A percentile compares a stretch with the other conserved stretches of the same genome.
These are phyloP conservation scores for Aspergillus ochraceus DNA, from an alignment of 2,329 filamentous ascomycete species.

Conservation along the genomic window DNA sequence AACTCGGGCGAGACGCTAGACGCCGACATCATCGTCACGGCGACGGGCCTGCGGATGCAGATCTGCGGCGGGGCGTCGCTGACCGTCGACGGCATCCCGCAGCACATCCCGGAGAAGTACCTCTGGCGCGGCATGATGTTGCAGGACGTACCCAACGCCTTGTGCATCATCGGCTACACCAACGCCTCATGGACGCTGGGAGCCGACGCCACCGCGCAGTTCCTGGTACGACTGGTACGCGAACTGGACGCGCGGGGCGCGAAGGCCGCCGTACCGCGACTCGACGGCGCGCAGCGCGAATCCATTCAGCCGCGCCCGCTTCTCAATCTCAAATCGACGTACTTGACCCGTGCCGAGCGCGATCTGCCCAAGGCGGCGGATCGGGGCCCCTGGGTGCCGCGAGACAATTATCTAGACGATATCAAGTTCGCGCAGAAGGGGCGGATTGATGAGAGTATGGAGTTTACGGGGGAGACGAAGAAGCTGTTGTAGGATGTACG, in stretches of 20 bases:
- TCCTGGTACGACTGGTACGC: constrained; percentile 40
- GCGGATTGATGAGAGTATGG: constrained; percentile 33
- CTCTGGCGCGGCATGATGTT: constrained; percentile 47
- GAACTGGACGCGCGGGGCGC: constrained; percentile 28
- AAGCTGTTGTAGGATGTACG: not conserved
- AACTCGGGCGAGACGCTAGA: constrained; percentile 42
- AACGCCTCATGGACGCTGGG: constrained; percentile 49
- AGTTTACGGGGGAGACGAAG: constrained; percentile 23
- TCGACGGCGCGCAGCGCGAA: constrained; percentile 17
- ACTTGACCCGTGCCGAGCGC: constrained; percentile 36
- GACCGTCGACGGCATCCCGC: constrained; percentile 38
- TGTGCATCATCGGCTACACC: constrained; percentile 45
- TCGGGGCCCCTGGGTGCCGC: constrained; percentile 41
- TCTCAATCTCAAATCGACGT: constrained; percentile 43
- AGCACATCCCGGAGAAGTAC: constrained; percentile 36
- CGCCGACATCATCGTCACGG: constrained; percentile 47
- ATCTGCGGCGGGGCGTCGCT: constrained; percentile 39
- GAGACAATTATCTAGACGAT: constrained; percentile 41
- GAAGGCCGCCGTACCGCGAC: constrained; percentile 28
- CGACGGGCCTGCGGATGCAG: constrained; percentile 45
- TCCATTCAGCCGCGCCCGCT: constrained; percentile 30
- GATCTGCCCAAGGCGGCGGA: constrained; percentile 40
- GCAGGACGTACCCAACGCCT: constrained; percentile 46
- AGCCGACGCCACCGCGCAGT: constrained; percentile 43
- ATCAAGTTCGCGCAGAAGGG: constrained; percentile 40